These are phyloP conservation scores for Colletotrichum echinochloae DNA, from an alignment of 2,329 filamentous ascomycete genomes.

Conservation along the genomic window DNA sequence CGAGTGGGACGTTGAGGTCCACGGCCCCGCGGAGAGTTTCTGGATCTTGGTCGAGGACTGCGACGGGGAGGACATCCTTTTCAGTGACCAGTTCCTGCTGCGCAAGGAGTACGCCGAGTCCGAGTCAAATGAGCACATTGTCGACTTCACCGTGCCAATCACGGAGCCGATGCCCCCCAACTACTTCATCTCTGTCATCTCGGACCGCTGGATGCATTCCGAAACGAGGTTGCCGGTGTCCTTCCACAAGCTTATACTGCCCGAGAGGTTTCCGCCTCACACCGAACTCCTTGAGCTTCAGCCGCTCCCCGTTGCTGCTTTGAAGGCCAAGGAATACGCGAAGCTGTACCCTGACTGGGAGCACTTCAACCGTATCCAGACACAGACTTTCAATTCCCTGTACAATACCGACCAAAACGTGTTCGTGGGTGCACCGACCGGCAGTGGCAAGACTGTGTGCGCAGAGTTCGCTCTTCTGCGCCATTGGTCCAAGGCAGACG, in stretches of 20 bases:
- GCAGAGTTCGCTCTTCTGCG: conserved; percentile 93
- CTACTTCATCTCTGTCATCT: conserved; percentile 96
- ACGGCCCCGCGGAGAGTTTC: conserved; percentile 90
- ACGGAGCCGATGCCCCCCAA: conserved; percentile 98
- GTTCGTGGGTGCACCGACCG: conserved; percentile 90
- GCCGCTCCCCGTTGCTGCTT: conserved; percentile 85
- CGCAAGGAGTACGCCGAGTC: conserved; percentile 88
- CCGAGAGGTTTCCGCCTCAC: conserved; percentile 94
- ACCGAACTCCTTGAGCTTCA: conserved; percentile 94
- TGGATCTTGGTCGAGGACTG: conserved; percentile 99
- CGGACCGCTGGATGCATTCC: conserved; percentile 98
- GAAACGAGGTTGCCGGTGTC: conserved; percentile 94
- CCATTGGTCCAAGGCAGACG: conserved; percentile 80
- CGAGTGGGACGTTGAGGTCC: conserved; percentile 91
- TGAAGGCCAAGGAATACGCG: conserved; percentile 88
- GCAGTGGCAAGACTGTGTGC: conserved; percentile 96
- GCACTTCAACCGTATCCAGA: conserved; percentile 97
- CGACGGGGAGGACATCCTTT: conserved; percentile 95
- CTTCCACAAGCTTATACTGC: conserved; percentile 93
- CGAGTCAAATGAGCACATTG: conserved; percentile 91
- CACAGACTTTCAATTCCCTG: conserved; percentile 94
- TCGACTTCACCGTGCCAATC: conserved; percentile 96
- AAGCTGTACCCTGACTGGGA: conserved; percentile 85
- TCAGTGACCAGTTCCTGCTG: conserved; percentile 93
- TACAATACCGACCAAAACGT: conserved; percentile 94